Evolutionary conservation across 208 protist species (phyloP), one percentile per base, ranked within the genome.

Genomic region (Leishmania mexicana): DNA sequence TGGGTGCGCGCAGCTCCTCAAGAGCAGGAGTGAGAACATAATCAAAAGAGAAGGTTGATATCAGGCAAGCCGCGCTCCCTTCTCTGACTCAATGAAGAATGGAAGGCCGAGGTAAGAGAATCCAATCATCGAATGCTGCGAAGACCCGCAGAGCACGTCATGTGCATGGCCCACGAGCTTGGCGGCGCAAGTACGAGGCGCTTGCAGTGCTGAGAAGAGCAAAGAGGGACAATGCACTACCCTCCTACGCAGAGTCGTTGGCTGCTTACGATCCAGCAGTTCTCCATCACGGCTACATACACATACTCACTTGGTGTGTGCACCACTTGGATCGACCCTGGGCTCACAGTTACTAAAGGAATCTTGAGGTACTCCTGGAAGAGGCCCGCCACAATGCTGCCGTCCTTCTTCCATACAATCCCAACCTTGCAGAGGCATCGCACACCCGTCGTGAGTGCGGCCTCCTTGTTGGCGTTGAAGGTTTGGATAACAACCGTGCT

Each of bases 281-380:
- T 70, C 17, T 80, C 62, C 67, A 81, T 38, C 67, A 78, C 78
- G n/a, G 79, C 76, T 35, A 89, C 64, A 15, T 81, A 51, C 1
- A 87, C 72, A 78, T 85, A 87, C 76, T 90, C 80, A 78, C 88
- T 87, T 6, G 85, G 24, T 51, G 85, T 57, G 74, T 93, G 85
- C 62, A 81, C 21, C 83, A 75, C 82, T 31, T 83, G 76, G 62
- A 79, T 49, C 35, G 65, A 75, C 8, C 83, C 85, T 13, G 85
- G 87, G 0, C 87, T 87, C 47, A 85, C 85, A 42, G 91, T 84
- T 35, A 87, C 75, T 19, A 81, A 85, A n/a, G 85, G 83, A 47
- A 89, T 88, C 62, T 75, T 74, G 49, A 91, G 80, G 54, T 62
- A 8, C 53, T 79, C 80, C 47, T 92, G 88, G 78, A 91, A 93